These are phyloP conservation scores for Apiotrichum veenhuisii DNA, from an alignment of 1,284 basidiomycete species.

Conservation along the genomic window DNA sequence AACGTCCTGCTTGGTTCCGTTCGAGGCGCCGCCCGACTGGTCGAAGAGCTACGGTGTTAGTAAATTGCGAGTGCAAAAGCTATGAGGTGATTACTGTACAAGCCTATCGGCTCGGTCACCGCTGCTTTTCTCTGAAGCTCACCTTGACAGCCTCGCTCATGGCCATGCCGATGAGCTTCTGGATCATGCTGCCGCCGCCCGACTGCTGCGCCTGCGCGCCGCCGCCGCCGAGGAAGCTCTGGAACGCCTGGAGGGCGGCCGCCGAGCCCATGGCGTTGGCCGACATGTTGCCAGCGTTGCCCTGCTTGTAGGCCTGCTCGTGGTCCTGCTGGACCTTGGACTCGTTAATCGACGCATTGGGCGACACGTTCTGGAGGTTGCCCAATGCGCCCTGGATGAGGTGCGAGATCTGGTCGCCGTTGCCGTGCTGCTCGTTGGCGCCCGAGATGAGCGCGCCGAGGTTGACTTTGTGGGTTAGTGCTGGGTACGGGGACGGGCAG, in stretches of 20 bases:
- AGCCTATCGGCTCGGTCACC: too few relatives aligned
- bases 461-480: constrained; percentile 31
- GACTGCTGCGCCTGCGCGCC: background rate
- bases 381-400: constrained; percentile 36
- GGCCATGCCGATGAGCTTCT: constrained; percentile 70
- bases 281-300: constrained; percentile 55
- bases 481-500: background rate
- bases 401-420: constrained; percentile 35
- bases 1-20: constrained; percentile 71
- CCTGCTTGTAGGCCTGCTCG: constrained; percentile 56
- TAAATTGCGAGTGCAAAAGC: background rate
- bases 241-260: constrained; percentile 65
- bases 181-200: constrained; percentile 49
- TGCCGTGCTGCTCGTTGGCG: constrained; percentile 41
- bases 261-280: constrained; percentile 63
- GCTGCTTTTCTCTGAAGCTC: background rate
- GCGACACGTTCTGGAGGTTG: constrained; percentile 37
- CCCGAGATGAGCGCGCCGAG: constrained; percentile 35
- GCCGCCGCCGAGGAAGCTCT: constrained; percentile 55
- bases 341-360: constrained; percentile 54
- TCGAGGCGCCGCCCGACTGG: constrained; percentile 60
- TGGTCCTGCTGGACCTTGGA: constrained; percentile 57
- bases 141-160: constrained; percentile 63
- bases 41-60: constrained; percentile 61
- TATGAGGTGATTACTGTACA: background rate